A percentile compares a stretch with the other conserved stretches of the same genome.
phyloP scores from a whole-genome alignment of 2,329 filamentous ascomycete species.

The Teratosphaeriaceae sp. region DNA sequence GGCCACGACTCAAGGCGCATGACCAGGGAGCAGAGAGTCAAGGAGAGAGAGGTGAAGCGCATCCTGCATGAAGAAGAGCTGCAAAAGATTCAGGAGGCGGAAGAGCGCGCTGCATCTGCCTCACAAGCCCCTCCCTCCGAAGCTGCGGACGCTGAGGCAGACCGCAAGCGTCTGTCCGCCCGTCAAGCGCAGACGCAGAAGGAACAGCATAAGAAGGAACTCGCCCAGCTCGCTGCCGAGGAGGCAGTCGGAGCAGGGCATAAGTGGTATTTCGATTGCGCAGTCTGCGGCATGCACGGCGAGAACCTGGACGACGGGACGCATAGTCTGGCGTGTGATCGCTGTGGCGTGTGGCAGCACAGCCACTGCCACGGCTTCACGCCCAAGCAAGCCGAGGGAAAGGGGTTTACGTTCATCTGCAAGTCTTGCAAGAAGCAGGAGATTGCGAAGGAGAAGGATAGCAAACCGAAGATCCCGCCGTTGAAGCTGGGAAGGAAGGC shows the following conservation, averaged over 20 bases:
- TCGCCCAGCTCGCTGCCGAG: conserved; percentile 61
- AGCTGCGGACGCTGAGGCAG: conserved; percentile 28
- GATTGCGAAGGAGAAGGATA: conserved; percentile 43
- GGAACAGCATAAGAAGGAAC: conserved; percentile 68
- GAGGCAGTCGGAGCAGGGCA: conserved; percentile 46
- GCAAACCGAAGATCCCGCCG: conserved; percentile 55
- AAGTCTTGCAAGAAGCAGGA: conserved; percentile 65
- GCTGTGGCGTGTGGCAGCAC: conserved; percentile 94
- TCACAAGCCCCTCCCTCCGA: conserved; percentile 40
- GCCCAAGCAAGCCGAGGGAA: conserved; percentile 70
- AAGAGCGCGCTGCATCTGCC: conserved; percentile 18
- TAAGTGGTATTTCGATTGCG: conserved; percentile 91
- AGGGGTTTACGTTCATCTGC: conserved; percentile 86
- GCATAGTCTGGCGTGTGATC: conserved; percentile 89
- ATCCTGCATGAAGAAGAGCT: conserved; percentile 80
- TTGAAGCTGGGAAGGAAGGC: conserved; percentile 48
- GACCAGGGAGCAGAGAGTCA: conserved; percentile 78
- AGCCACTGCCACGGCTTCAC: conserved; percentile 82
- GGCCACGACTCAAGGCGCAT: conserved; percentile 74
- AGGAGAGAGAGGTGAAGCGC: conserved; percentile 77
- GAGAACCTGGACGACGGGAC: conserved; percentile 86
- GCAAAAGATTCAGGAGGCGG: conserved; percentile 62
- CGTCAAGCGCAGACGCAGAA: conserved; percentile 76
- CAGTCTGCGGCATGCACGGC: conserved; percentile 78
- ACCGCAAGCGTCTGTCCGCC: conserved; percentile 58